Base-by-base conservation (phyloP, 768 basidiomycete species). In the Serendipita indica region DNA sequence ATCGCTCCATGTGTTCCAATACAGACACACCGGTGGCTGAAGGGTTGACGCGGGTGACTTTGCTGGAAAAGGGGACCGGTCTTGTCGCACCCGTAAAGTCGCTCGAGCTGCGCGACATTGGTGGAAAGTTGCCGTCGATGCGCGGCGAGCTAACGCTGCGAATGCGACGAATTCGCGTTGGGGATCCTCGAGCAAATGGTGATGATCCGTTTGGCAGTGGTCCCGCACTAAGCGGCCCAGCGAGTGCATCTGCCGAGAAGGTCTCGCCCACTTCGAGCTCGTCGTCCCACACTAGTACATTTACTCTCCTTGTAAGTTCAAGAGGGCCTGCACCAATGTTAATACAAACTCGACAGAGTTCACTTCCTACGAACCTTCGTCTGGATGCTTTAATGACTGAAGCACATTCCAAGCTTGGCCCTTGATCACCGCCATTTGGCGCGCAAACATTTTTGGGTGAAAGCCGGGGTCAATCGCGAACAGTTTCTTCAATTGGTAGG, bases 351-450 rank as follows among this genome's bases (percentile, higher is more conserved):
- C 58, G 60, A 4, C 56, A 41, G 37, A 46, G 54, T 6, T 6
- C 3, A 43, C 7, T 54, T 35, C n/a, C 58, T 18, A 33, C 70
- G 60, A 64, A 86, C 84, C 86, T 77, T 86, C 85, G 67, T 87
- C 86, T 18, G 73, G 67, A 67, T 91, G 89, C 64, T 77, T 83
- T 56, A 91, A 71, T 1, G 86, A 89, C 67, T 91, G 85, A 1
- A 92, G 77, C 34, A 93, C 84, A 64, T 92, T 91, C 79, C 84
- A 89, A 39, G 86, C 90, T 67, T 93, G 90, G 12, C 89, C 90
- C 71, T 93, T 93, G 60, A 94, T 84, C 3, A 94, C 89, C n/a
- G 89, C 84, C 59, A 93, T 70, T 76, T 94, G 91, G 61, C 84
- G 76, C 84, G 87, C 65, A 39, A 89, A 89, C 89, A 90, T 90